Conservation (phyloP, 1,284 basidiomycete species). For the Rhodotorula sp. region DNA sequence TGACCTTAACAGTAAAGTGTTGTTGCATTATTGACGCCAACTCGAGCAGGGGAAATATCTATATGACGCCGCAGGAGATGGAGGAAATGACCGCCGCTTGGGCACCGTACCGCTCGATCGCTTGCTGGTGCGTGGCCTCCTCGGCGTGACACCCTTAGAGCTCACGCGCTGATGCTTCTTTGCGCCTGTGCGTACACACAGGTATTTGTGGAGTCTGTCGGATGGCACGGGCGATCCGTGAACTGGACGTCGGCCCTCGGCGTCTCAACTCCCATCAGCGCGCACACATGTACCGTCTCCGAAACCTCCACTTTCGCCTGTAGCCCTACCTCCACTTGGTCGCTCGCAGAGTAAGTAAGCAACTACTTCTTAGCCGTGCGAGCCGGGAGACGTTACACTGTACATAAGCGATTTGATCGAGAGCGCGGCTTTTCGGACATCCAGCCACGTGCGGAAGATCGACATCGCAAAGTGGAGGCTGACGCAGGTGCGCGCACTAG, state of each 20-base stretch:
- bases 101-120: constrained; percentile 62
- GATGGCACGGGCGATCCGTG: constrained; percentile 13
- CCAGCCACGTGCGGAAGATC: too few relatives aligned
- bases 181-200: not conserved
- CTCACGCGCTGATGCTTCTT: not conserved
- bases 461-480: not conserved
- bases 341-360: not conserved
- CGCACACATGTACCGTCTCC: too few relatives aligned
- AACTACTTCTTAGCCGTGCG: too few relatives aligned
- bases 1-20: not conserved
- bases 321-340: not conserved
- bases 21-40: not conserved
- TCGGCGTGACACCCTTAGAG: too few relatives aligned
- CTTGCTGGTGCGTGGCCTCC: constrained; percentile 29
- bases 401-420: too few relatives aligned
- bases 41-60: constrained; percentile 60
- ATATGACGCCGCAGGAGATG: constrained; percentile 80
- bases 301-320: not conserved
- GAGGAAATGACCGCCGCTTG: constrained; percentile 70
- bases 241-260: not conserved
- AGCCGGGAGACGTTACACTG: too few relatives aligned
- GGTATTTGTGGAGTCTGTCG: constrained; percentile 13
- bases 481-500: not conserved
- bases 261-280: not conserved
- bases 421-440: too few relatives aligned